These are phyloP conservation scores for Pleurotus tuoliensis DNA, from an alignment of 768 basidiomycete genomes.

Conservation along the genomic window DNA sequence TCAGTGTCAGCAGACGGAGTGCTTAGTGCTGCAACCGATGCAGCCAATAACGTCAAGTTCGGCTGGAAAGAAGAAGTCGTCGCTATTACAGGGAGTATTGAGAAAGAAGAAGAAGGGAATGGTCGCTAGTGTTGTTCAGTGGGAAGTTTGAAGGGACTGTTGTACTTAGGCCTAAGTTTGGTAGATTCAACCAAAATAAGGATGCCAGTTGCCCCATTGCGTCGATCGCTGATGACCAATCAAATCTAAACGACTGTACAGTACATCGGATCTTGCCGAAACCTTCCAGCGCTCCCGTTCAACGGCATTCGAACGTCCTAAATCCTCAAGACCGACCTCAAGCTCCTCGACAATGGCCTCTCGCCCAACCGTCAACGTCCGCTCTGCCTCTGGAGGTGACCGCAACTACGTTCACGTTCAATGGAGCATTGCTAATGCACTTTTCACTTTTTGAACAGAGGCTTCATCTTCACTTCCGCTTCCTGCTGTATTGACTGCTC, in stretches of 20 bases:
- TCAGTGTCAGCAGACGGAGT: background rate
- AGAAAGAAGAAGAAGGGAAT: too few species aligned
- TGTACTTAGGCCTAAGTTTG: too few species aligned
- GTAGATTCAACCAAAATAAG: background rate
- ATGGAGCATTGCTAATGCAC: slow-evolving; percentile 12
- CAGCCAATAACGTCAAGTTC: too few species aligned
- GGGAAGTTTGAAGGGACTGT: too few species aligned
- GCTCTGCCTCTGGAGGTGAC: slow-evolving; percentile 70
- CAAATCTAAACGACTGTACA: background rate
- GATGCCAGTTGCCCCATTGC: background rate
- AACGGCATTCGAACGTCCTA: slow-evolving; percentile 22
- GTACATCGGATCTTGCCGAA: slow-evolving; percentile 8
- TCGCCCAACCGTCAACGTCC: slow-evolving; percentile 87
- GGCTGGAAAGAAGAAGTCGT: too few species aligned
- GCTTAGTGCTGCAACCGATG: background rate
- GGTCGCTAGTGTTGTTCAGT: too few species aligned
- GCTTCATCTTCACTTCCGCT: slow-evolving; percentile 85
- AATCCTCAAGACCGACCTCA: slow-evolving; percentile 38
- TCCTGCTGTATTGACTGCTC: slow-evolving; percentile 95
- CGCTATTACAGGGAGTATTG: too few species aligned
- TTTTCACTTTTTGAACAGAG: slow-evolving; percentile 41
- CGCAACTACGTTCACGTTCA: slow-evolving; percentile 1
- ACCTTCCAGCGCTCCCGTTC: background rate
- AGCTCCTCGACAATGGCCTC: slow-evolving; percentile 71
- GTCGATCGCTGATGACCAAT: background rate